Conservation (phyloP, 2,329 filamentous ascomycete species). For the Dactylellina drechsleri region DNA sequence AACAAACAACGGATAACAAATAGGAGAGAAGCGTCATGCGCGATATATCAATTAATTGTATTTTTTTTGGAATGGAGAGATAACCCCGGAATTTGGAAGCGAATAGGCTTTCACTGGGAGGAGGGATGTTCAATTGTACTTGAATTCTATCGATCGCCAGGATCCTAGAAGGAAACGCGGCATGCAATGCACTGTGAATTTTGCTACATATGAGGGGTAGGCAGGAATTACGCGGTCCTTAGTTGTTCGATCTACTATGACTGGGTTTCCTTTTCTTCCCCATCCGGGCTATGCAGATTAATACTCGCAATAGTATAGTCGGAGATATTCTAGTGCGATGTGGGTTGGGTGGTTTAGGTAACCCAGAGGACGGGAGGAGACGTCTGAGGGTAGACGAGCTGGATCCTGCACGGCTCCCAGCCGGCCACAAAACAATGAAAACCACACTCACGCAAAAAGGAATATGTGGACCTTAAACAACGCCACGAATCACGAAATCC, state of each 20-base stretch:
- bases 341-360: slow-evolving; percentile 4
- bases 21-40: slow-evolving; percentile 15
- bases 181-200: background rate
- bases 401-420: slow-evolving; percentile 48
- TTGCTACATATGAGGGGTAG: background rate
- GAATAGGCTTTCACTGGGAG: slow-evolving; percentile 10
- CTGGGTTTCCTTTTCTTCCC: slow-evolving; percentile 13
- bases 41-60: background rate
- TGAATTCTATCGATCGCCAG: background rate
- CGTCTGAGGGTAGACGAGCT: background rate
- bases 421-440: slow-evolving; percentile 13
- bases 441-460: background rate
- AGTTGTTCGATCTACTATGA: slow-evolving; percentile 36
- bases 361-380: background rate
- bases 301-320: background rate
- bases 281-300: slow-evolving; percentile 13
- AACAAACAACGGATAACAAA: background rate
- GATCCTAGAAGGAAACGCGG: slow-evolving; percentile 35
- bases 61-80: background rate
- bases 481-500: background rate
- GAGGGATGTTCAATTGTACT: background rate
- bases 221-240: slow-evolving; percentile 13
- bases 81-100: slow-evolving; percentile 5
- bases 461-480: background rate
- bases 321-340: slow-evolving; percentile 1